Percentiles rank a stretch among this genome's conserved stretches.
phyloP scores from a whole-genome alignment of 371 early-diverging fungal genomes.

The Funneliformis caledonium region DNA sequence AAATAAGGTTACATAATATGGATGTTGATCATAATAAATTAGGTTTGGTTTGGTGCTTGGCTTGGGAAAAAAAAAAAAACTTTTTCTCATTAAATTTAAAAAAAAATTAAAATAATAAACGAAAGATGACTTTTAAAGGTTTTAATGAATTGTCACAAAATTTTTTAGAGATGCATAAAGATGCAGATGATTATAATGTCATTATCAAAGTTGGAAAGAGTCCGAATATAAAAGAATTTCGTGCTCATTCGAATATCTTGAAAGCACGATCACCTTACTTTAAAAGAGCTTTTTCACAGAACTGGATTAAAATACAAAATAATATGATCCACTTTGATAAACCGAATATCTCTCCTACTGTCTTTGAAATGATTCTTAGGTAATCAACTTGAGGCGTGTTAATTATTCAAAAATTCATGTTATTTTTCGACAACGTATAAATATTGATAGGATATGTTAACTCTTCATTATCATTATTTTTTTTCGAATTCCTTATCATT shows the following conservation, averaged over 20 bases:
- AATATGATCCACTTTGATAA: neutral
- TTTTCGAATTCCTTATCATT: neutral
- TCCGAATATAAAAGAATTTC: neutral
- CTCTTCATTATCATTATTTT: no score
- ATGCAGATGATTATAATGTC: constrained; percentile 18
- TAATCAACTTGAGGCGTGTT: neutral
- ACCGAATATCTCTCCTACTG: constrained; percentile 2
- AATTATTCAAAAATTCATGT: neutral
- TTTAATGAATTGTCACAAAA: constrained; percentile 2
- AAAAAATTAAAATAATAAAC: no score
- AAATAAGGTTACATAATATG: no score
- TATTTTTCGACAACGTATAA: neutral
- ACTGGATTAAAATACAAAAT: neutral
- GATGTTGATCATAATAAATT: no score
- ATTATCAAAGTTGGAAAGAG: neutral
- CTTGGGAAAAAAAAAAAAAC: no score
- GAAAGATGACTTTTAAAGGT: neutral
- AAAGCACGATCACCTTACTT: constrained; percentile 24
- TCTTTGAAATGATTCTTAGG: constrained; percentile 26
- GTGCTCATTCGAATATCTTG: constrained; percentile 6
- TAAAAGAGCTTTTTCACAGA: constrained; percentile 3
- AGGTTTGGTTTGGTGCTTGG: no score
- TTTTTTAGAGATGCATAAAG: neutral
- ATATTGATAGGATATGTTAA: neutral
- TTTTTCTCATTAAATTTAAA: no score